Evolutionary conservation across 257 asterid genomes (phyloP).

Genomic region (Solanum medicagineum): DNA sequence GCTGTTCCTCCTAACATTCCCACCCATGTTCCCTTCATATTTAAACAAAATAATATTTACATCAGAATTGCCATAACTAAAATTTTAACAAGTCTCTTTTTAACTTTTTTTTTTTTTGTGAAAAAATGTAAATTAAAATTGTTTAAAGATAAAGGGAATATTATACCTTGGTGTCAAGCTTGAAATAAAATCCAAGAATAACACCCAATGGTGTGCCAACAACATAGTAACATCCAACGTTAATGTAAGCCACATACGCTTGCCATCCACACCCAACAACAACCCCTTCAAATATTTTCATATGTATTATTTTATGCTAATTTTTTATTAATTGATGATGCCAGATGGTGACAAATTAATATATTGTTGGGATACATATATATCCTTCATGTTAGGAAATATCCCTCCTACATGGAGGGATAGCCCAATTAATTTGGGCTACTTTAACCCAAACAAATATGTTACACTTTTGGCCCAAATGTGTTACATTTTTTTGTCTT

Average conservation of each 20-base stretch:
- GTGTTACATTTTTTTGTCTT: no score
- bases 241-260: constrained; percentile 19
- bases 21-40: constrained; percentile 15
- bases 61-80: background rate
- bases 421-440: no score
- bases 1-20: constrained; percentile 16
- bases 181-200: constrained; percentile 6
- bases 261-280: constrained; percentile 38
- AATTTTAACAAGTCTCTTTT: no score
- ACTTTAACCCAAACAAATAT: no score
- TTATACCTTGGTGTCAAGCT: constrained; percentile 11
- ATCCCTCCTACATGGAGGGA: no score
- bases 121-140: background rate
- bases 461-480: no score
- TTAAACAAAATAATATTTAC: background rate
- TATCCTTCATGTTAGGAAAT: no score
- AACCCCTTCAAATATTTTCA: constrained; percentile 6
- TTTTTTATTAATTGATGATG: background rate
- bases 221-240: constrained; percentile 15
- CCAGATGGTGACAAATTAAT: background rate
- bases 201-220: constrained; percentile 21
- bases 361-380: background rate
- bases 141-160: background rate
- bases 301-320: background rate
- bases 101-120: no score